Percentiles rank a stretch among this genome's conserved stretches.
These are phyloP conservation scores for Podaxis sp. DNA, from an alignment of 768 basidiomycete species.

Conservation along the genomic window DNA sequence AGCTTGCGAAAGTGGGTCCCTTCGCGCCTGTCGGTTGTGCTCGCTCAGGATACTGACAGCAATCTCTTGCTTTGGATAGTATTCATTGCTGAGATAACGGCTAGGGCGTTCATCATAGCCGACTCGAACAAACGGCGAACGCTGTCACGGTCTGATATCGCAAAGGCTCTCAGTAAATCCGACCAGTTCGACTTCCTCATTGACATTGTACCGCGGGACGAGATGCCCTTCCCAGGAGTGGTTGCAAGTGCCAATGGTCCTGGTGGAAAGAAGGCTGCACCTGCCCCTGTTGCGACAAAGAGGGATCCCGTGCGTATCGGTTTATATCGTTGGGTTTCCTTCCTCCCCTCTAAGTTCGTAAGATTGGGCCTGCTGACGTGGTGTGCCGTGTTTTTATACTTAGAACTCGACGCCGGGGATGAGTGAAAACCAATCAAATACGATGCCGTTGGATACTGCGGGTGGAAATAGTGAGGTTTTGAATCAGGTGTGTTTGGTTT, in stretches of 20 bases:
- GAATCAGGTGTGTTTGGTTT: conserved; percentile 10
- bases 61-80: conserved; percentile 44
- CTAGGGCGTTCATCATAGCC: conserved; percentile 92
- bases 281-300: conserved; percentile 9
- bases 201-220: conserved; percentile 91
- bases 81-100: conserved; percentile 96
- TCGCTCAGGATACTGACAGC: neutral
- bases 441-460: neutral
- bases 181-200: conserved; percentile 99
- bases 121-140: conserved; percentile 97
- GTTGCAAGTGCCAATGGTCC: conserved; percentile 12
- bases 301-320: conserved; percentile 7
- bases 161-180: conserved; percentile 86
- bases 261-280: conserved; percentile 12
- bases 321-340: neutral
- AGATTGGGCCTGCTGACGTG: neutral
- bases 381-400: neutral
- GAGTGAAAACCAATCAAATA: conserved; percentile 5
- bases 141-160: conserved; percentile 89
- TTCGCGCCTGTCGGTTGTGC: conserved; percentile 2
- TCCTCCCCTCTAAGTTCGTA: neutral
- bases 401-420: conserved; percentile 5
- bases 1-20: conserved; percentile 90
- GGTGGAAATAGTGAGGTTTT: conserved; percentile 8
- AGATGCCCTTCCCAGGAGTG: conserved; percentile 39